These are phyloP conservation scores for Neospora caninum DNA, from an alignment of 169 alveolate species.

Conservation along the genomic window DNA sequence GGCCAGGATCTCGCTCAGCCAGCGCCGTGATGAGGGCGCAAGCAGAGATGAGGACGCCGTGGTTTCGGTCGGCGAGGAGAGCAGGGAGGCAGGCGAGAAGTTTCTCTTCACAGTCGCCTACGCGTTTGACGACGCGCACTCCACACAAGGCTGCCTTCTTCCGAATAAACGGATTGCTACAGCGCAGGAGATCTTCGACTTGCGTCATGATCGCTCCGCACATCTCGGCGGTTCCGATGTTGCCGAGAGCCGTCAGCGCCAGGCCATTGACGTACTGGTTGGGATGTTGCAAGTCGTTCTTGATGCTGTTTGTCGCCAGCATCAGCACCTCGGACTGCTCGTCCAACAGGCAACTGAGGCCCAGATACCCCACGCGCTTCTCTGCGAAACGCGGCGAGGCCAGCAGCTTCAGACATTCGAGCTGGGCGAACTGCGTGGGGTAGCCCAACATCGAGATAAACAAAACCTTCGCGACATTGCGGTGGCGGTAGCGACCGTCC, in stretches of 20 bases:
- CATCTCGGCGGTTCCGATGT: slow-evolving; percentile 97
- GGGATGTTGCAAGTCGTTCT: slow-evolving; percentile 94
- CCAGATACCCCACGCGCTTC: slow-evolving; percentile 95
- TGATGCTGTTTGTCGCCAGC: slow-evolving; percentile 97
- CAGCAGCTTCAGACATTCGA: slow-evolving; percentile 96
- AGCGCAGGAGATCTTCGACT: slow-evolving; percentile 91
- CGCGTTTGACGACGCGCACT: slow-evolving; percentile 68
- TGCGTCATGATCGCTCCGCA: slow-evolving; percentile 79
- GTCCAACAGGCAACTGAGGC: slow-evolving; percentile 95
- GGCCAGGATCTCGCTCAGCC: slow-evolving; percentile 20
- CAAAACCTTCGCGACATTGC: slow-evolving; percentile 97
- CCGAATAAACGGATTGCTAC: slow-evolving; percentile 93
- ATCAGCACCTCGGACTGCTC: slow-evolving; percentile 97
- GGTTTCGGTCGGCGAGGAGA: slow-evolving; percentile 95
- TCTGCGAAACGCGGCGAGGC: slow-evolving; percentile 94
- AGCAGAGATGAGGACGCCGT: slow-evolving; percentile 82
- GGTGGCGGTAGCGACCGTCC: slow-evolving; percentile 87
- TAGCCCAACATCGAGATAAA: slow-evolving; percentile 97
- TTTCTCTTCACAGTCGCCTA: slow-evolving; percentile 77
- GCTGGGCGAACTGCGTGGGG: slow-evolving; percentile 96
- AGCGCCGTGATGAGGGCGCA: slow-evolving; percentile 52
- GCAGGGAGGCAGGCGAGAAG: slow-evolving; percentile 87
- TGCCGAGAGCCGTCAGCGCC: slow-evolving; percentile 98
- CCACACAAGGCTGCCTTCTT: slow-evolving; percentile 96
- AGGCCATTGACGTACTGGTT: slow-evolving; percentile 95